Evolutionary conservation across 2,329 filamentous ascomycete species (phyloP).

Genomic region (Cadophora luteo-olivacea): DNA sequence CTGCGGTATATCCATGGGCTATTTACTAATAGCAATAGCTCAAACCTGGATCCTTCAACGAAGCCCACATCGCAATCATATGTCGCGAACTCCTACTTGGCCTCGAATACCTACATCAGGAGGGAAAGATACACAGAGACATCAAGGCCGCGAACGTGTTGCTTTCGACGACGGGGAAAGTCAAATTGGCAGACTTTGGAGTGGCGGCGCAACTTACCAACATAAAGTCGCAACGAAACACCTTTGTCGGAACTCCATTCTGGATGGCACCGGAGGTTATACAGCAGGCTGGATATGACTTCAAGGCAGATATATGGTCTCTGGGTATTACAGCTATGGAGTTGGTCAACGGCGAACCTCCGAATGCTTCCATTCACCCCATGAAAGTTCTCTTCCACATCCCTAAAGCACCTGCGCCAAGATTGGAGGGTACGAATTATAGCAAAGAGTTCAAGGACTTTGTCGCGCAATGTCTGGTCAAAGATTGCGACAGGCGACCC

Average conservation of each 20-base stretch:
- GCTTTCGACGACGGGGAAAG: slow-evolving; percentile 87
- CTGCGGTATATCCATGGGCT: neutral
- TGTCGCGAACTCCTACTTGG: slow-evolving; percentile 90
- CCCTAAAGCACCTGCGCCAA: slow-evolving; percentile 84
- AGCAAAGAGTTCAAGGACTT: slow-evolving; percentile 95
- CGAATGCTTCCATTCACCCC: slow-evolving; percentile 82
- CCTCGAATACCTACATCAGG: slow-evolving; percentile 89
- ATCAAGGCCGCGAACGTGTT: slow-evolving; percentile 97
- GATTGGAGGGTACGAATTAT: slow-evolving; percentile 80
- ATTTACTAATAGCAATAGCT: slow-evolving; percentile 59
- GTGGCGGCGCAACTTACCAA: slow-evolving; percentile 96
- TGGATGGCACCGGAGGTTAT: slow-evolving; percentile 98
- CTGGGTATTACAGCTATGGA: slow-evolving; percentile 92
- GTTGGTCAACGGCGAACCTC: slow-evolving; percentile 87
- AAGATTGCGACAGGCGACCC: slow-evolving; percentile 84
- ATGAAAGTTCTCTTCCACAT: slow-evolving; percentile 96
- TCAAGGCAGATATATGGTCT: slow-evolving; percentile 94
- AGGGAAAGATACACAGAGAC: slow-evolving; percentile 95
- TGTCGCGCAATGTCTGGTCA: slow-evolving; percentile 86
- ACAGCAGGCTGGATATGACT: slow-evolving; percentile 82
- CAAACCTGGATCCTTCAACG: slow-evolving; percentile 87
- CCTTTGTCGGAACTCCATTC: slow-evolving; percentile 95
- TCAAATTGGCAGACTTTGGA: slow-evolving; percentile 96
- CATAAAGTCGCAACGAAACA: slow-evolving; percentile 96
- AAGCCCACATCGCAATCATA: slow-evolving; percentile 91